These are phyloP conservation scores for Quercus dentata DNA, from an alignment of 306 rosid species.

Conservation along the genomic window DNA sequence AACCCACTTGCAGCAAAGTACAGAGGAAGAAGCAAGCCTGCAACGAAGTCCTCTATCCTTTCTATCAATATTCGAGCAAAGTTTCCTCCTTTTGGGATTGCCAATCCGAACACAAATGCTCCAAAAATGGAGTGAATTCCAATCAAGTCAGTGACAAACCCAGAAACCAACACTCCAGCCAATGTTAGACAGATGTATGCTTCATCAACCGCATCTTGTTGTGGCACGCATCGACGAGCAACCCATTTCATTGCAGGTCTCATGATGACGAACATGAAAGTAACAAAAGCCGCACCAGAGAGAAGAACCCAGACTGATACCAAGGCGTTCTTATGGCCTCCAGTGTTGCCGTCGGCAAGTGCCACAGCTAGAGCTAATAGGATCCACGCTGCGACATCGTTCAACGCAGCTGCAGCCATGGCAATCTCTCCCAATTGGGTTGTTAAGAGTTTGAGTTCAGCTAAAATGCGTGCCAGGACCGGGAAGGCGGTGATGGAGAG, in stretches of 20 bases:
- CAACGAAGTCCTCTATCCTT: slow-evolving; percentile 81
- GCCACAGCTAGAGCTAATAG: slow-evolving; percentile 79
- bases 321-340: slow-evolving; percentile 46
- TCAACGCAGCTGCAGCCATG: slow-evolving; percentile 89
- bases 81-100: slow-evolving; percentile 60
- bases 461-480: slow-evolving; percentile 81
- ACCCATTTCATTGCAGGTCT: slow-evolving; percentile 70
- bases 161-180: slow-evolving; percentile 65
- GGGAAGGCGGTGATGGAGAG: slow-evolving; percentile 93
- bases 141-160: slow-evolving; percentile 68
- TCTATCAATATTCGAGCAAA: slow-evolving; percentile 55
- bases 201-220: slow-evolving; percentile 45
- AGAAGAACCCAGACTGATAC: slow-evolving; percentile 71
- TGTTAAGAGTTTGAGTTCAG: slow-evolving; percentile 79
- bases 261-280: slow-evolving; percentile 52
- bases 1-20: slow-evolving; percentile 87
- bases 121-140: slow-evolving; percentile 89
- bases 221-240: slow-evolving; percentile 35
- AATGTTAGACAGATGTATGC: slow-evolving; percentile 61
- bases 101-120: slow-evolving; percentile 78
- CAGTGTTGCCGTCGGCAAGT: slow-evolving; percentile 38
- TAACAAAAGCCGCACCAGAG: slow-evolving; percentile 56
- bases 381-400: slow-evolving; percentile 91
- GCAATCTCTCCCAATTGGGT: slow-evolving; percentile 72
- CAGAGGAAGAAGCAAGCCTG: slow-evolving; percentile 73